Evolutionary conservation across 805 yeast species (phyloP), one percentile per base, ranked within the genome.

Genomic region (Lipomyces yamanashiensis): DNA sequence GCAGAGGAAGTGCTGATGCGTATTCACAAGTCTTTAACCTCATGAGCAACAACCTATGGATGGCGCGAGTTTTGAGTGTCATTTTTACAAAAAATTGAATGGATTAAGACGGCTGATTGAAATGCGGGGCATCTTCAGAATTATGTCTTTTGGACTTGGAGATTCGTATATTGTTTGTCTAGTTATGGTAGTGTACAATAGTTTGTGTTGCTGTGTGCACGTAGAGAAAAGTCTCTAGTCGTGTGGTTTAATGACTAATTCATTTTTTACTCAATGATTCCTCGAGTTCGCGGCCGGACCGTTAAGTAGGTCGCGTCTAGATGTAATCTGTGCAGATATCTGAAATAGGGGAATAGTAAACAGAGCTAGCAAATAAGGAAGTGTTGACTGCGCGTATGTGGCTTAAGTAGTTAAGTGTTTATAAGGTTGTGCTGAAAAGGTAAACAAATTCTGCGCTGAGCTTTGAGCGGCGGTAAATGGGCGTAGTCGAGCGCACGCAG

Each of bases 1-100:
- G 59, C 54, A 7, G 66, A 62, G 21, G 68, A 65, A 36, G 34
- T 57, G 12, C 33, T 65, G 28, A 7, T 54, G 34, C 44, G 58
- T 17, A 40, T 63, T 5, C 67, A 63, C 50, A 61, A 52, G 33
- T 55, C 59, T 10, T 36, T 56, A 19, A 41, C 49, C 0, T 48
- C 66, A 8, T 59, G 15, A 21, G 21, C 6, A 36, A 10, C 2
- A 21, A 15, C 2, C 4, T 12, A 6, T 28, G 2, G n/a, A 9
- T 9, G 34, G 34, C 9, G 21, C 12, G 9, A 45, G 21, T 45
- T 45, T 45, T 9, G 19, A 9, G 6, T 28, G 15, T 4, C 13
- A 43, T 43, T 43, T 39, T 12, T 39, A 39, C n/a, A n/a, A 39
- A 39, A 39, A 39, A 13, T 39, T 39, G 43, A 13, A 13, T n/a